Evolutionary conservation across 257 asterid species (phyloP), one percentile per base, ranked within the genome.

Genomic region (Marsdenia floribunda): DNA sequence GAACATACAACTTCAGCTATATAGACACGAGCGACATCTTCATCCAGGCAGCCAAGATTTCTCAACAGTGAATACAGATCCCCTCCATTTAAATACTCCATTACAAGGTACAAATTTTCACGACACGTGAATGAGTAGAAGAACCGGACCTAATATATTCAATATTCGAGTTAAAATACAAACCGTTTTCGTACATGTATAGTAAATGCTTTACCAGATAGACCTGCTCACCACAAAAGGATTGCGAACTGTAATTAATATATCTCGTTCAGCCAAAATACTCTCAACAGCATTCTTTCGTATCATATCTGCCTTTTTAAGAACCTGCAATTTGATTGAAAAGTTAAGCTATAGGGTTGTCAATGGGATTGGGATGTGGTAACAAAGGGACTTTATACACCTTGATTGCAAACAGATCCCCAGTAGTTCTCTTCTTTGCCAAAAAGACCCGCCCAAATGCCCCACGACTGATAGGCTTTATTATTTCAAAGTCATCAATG

Each of bases 81-180:
- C 79, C 99, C 99, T 24, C 99, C 99, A 78, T 95, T 95, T 88
- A 95, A 83, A 85, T 95, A 95, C 89, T 95, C 99, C 99, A 95
- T 95, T 67, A 95, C 99, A 73, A 95, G 97, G 84, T 95, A 95
- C 87, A 95, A 81, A 85, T 95, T 95, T 65, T 95, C 99, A 38
- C 99, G 96, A 75, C 99, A 95, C 79, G 99, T 95, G 87, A 95
- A 95, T 22, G 99, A 95, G 83, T 92, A 95, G 85, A 94, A 94
- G 89, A 94, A 94, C 57, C 99, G 97, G 61, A 94, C 98, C 98
- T 94, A 78, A 70, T 40, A 69, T 58, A 73, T 49, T 75, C 74
- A 76, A 75, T 24, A 60, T 46, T 18, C 67, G 79, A 74, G 74
- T 84, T 75, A 89, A 54, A 74, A 66, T 64, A 69, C 68, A 74